Conservation (phyloP, 768 basidiomycete genomes). For the Trametes elegans region DNA sequence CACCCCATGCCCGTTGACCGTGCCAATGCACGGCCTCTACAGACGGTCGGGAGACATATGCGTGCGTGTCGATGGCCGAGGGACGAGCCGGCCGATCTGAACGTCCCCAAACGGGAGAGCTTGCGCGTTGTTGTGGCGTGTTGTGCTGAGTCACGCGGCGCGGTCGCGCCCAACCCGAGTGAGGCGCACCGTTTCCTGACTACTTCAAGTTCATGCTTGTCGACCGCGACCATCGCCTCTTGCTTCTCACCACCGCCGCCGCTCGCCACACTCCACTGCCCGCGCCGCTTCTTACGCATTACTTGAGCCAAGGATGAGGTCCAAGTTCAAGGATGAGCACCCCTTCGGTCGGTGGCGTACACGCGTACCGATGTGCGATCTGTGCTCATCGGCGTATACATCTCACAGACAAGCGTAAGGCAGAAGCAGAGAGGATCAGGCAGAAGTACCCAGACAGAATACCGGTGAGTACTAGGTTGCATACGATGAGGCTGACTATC, state of each 20-base stretch:
- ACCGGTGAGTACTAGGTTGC: conserved; percentile 60
- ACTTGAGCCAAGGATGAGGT: conserved; percentile 59
- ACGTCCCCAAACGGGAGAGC: conserved; percentile 13
- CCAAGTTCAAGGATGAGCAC: conserved; percentile 99
- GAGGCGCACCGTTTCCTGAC: conserved; percentile 23
- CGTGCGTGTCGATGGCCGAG: background rate
- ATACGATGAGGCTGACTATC: background rate
- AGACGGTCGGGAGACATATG: background rate
- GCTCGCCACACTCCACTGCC: conserved; percentile 14
- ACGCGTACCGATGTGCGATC: conserved; percentile 26
- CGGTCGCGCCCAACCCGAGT: conserved; percentile 20
- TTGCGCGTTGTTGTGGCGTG: conserved; percentile 26
- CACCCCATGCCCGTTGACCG: no score
- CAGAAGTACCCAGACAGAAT: conserved; percentile 99
- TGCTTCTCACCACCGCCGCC: no score
- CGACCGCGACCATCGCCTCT: conserved; percentile 18
- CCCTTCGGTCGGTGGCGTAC: conserved; percentile 76
- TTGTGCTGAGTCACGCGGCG: conserved; percentile 24
- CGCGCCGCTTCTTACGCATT: background rate
- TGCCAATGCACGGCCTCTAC: background rate
- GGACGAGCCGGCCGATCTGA: background rate
- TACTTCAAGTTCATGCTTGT: conserved; percentile 23
- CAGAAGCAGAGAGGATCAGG: conserved; percentile 96
- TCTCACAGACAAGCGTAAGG: conserved; percentile 92
- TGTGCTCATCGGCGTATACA: conserved; percentile 34